Conservation (phyloP, 768 basidiomycete species). For the Boletus rufocinnamomeus region DNA sequence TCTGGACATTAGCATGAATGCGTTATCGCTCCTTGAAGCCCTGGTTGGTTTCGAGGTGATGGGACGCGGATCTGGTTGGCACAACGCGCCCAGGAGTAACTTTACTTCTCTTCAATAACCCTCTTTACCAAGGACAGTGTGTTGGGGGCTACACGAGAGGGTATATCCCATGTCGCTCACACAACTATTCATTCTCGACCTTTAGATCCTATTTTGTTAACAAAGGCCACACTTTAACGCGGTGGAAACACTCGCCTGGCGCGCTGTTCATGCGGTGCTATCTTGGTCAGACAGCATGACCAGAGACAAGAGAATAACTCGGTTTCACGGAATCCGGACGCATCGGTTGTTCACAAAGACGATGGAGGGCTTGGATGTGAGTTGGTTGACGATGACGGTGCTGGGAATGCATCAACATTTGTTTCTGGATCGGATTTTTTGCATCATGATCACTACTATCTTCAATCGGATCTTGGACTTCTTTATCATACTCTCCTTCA, state of each 20-base stretch:
- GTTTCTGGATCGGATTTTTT: no score
- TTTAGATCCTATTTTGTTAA: no score
- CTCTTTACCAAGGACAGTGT: conserved; percentile 67
- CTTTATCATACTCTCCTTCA: no score
- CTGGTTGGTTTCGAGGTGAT: conserved; percentile 49
- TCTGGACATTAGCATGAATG: no score
- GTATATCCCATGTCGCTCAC: conserved; percentile 50
- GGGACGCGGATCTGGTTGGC: conserved; percentile 68
- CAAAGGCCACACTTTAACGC: conserved; percentile 37
- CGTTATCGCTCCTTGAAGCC: conserved; percentile 48
- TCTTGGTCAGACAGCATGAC: conserved; percentile 70
- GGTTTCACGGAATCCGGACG: conserved; percentile 42
- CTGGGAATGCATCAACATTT: no score
- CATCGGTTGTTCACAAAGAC: conserved; percentile 66
- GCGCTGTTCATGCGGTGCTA: conserved; percentile 81
- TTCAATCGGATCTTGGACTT: no score
- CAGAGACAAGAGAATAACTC: conserved; percentile 37
- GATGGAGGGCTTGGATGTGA: conserved; percentile 46
- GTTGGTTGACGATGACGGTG: conserved; percentile 54
- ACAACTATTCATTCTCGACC: no score
- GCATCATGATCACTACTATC: no score
- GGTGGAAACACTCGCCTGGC: conserved; percentile 65
- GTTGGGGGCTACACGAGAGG: conserved; percentile 87
- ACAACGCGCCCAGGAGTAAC: conserved; percentile 86
- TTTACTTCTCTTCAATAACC: conserved; percentile 77